Conservation (phyloP, 352 stramenopile species). For the Phytophthora ramorum region DNA sequence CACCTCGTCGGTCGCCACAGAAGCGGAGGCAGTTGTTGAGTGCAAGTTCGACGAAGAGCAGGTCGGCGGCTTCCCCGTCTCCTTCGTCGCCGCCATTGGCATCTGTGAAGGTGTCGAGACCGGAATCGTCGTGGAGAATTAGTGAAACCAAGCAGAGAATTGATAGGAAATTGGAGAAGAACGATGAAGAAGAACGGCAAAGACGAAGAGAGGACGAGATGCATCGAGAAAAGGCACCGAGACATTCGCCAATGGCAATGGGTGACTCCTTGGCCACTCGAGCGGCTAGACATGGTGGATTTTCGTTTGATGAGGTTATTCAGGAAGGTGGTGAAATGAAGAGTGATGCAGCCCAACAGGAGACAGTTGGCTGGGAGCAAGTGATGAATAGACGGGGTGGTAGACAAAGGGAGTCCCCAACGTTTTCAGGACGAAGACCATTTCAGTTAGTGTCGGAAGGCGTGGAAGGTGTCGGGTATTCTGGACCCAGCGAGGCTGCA, state of each 20-base stretch:
- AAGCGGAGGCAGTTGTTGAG: constrained; percentile 12
- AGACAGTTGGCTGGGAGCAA: constrained; percentile 6
- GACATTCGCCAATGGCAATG: constrained; percentile 24
- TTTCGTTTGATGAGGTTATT: constrained; percentile 31
- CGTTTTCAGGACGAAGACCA: constrained; percentile 24
- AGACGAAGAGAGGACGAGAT: constrained; percentile 4
- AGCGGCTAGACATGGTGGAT: constrained; percentile 9
- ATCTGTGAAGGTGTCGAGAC: constrained; percentile 25
- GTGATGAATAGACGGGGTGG: neutral
- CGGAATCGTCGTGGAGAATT: constrained; percentile 1
- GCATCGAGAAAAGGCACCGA: constrained; percentile 6
- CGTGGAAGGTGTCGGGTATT: constrained; percentile 1
- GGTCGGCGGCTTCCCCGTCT: constrained; percentile 3
- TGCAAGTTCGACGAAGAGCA: constrained; percentile 7
- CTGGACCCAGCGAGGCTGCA: constrained; percentile 20
- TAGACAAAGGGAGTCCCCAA: constrained; percentile 24
- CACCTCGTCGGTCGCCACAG: constrained; percentile 20
- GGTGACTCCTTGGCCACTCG: constrained; percentile 21
- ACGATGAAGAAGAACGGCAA: neutral
- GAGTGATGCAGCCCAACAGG: neutral
- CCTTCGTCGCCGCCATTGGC: constrained; percentile 15
- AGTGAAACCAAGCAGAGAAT: constrained; percentile 15
- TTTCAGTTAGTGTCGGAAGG: constrained; percentile 29
- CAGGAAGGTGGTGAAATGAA: constrained; percentile 15
- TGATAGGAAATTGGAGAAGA: constrained; percentile 1